Evolutionary conservation across 129 eudicot species (phyloP).

Genomic region (Calendula officinalis): DNA sequence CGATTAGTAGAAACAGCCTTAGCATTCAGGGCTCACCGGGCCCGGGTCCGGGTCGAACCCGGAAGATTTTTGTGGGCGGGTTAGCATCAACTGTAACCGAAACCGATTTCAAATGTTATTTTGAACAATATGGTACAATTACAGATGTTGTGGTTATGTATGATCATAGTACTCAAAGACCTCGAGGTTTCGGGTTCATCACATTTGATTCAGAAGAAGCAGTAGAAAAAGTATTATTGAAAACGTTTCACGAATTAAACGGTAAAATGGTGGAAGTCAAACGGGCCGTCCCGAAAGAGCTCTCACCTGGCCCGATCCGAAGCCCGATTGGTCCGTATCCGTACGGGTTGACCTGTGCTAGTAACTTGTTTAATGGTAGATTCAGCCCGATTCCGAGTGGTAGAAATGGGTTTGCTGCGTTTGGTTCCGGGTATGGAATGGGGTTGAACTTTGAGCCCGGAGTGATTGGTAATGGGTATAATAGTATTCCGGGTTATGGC

Average conservation of each 20-base stretch:
- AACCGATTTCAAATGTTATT: conserved; percentile 47
- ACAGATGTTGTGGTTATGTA: conserved; percentile 75
- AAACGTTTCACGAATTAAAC: conserved; percentile 55
- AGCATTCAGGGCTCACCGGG: conserved; percentile 53
- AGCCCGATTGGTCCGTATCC: conserved; percentile 41
- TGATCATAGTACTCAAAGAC: conserved; percentile 66
- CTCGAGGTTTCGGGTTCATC: conserved; percentile 66
- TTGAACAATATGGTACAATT: conserved; percentile 59
- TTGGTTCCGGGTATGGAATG: conserved; percentile 49
- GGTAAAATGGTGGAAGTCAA: conserved; percentile 66
- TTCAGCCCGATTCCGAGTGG: conserved; percentile 42
- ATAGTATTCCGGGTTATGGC: conserved; percentile 4
- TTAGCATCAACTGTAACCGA: conserved; percentile 62
- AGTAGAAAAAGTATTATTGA: conserved; percentile 43
- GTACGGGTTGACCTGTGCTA: conserved; percentile 40
- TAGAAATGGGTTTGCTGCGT: conserved; percentile 39
- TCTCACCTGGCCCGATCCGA: conserved; percentile 50
- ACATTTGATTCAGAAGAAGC: conserved; percentile 61
- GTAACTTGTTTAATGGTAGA: conserved; percentile 44
- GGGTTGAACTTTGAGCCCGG: conserved; percentile 51
- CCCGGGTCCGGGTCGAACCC: conserved; percentile 41
- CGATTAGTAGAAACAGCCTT: conserved; percentile 47
- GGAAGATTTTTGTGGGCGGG: conserved; percentile 65
- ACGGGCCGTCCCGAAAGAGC: conserved; percentile 65
- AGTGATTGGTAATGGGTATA: conserved; percentile 22